Evolutionary conservation across 129 eudicot species (phyloP).

Genomic region (Mikania micrantha): DNA sequence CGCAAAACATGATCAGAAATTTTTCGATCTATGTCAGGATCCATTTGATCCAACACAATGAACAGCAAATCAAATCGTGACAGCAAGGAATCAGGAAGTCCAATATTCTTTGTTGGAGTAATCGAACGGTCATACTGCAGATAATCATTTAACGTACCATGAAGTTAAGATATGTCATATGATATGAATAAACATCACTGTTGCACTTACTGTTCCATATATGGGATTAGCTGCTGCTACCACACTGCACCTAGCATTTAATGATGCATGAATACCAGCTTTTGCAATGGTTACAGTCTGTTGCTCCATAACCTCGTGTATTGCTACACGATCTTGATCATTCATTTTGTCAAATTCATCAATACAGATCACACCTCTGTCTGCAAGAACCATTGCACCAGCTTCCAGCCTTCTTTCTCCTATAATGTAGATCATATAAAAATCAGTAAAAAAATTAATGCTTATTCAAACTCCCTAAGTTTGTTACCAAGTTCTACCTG

Average conservation of each 20-base stretch:
- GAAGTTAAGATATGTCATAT: neutral
- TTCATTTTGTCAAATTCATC: conserved; percentile 99
- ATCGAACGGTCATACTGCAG: conserved; percentile 95
- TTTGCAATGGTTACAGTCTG: conserved; percentile 99
- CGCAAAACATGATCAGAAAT: conserved; percentile 97
- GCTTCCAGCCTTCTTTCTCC: conserved; percentile 99
- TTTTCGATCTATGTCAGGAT: conserved; percentile 79
- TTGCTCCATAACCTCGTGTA: conserved; percentile 99
- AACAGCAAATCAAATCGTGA: conserved; percentile 95
- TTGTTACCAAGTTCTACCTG: conserved; percentile 42
- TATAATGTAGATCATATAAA: conserved; percentile 5
- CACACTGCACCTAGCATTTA: conserved; percentile 99
- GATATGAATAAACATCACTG: neutral
- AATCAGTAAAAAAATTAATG: neutral
- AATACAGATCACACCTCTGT: conserved; percentile 93
- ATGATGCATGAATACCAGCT: conserved; percentile 96
- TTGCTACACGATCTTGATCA: conserved; percentile 99
- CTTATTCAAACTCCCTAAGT: neutral
- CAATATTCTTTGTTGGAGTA: conserved; percentile 97
- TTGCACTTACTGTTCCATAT: conserved; percentile 82
- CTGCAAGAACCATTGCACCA: conserved; percentile 99
- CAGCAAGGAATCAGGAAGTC: conserved; percentile 95
- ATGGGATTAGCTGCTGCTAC: conserved; percentile 99
- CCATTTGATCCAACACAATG: conserved; percentile 99
- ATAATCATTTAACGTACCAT: neutral